Evolutionary conservation across 805 yeast genomes (phyloP).

Genomic region (Metschnikowia drakensbergensis): DNA sequence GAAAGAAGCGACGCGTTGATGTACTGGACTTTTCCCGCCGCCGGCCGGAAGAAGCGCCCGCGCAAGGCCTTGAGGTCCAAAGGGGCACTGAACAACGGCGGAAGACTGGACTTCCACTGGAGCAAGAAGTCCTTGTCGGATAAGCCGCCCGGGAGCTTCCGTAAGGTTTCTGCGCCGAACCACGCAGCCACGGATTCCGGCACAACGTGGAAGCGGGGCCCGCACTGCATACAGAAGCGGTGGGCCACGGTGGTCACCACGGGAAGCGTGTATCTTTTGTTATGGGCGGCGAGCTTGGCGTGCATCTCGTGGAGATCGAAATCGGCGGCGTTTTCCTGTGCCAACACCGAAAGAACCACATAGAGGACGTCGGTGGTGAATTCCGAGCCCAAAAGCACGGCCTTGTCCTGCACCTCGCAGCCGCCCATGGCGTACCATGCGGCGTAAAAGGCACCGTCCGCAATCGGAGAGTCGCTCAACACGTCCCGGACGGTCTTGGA

Average conservation of each 20-base stretch:
- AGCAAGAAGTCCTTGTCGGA: constrained; percentile 53
- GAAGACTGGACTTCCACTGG: constrained; percentile 60
- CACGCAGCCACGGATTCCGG: constrained; percentile 46
- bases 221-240: constrained; percentile 25
- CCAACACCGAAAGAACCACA: constrained; percentile 24
- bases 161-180: constrained; percentile 58
- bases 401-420: constrained; percentile 45
- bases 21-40: constrained; percentile 45
- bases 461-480: constrained; percentile 47
- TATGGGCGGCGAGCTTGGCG: constrained; percentile 26
- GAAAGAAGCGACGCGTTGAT: constrained; percentile 51
- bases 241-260: constrained; percentile 48
- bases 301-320: constrained; percentile 18
- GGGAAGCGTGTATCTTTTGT: constrained; percentile 25
- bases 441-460: constrained; percentile 47
- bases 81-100: constrained; percentile 58
- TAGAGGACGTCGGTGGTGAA: constrained; percentile 27
- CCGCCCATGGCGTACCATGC: constrained; percentile 58
- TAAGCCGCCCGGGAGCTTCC: constrained; percentile 9
- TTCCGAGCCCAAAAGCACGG: constrained; percentile 27
- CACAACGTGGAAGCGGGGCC: constrained; percentile 37
- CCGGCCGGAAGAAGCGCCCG: constrained; percentile 54
- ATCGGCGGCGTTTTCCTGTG: constrained; percentile 19
- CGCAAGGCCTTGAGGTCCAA: constrained; percentile 50
- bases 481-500: constrained; percentile 31